Evolutionary conservation across 169 alveolate species (phyloP).

Genomic region (Besnoitia besnoiti): DNA sequence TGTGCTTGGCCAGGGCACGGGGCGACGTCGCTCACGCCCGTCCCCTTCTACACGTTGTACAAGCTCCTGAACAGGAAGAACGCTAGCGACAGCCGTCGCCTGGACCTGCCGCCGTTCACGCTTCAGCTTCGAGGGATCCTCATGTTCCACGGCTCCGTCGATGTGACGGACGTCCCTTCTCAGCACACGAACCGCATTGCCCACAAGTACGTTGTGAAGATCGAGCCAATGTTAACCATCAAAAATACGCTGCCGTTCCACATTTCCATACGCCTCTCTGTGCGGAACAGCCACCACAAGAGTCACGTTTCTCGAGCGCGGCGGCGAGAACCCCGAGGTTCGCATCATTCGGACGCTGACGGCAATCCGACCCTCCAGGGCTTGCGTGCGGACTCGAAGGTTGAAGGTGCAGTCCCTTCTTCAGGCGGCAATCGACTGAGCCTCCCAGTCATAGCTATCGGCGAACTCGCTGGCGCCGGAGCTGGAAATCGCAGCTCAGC

Average conservation of each 20-base stretch:
- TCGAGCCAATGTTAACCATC: conserved; percentile 77
- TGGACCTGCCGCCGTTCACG: conserved; percentile 76
- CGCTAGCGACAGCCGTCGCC: conserved; percentile 67
- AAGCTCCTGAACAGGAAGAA: conserved; percentile 48
- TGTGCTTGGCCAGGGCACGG: neutral
- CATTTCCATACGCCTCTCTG: conserved; percentile 72
- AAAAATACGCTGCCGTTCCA: conserved; percentile 77
- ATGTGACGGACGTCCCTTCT: conserved; percentile 76
- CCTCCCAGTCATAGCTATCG: neutral
- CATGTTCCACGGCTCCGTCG: conserved; percentile 74
- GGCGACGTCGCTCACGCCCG: conserved; percentile 42
- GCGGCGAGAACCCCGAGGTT: neutral
- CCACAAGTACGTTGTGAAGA: conserved; percentile 72
- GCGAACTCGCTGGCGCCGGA: neutral
- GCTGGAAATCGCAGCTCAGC: neutral
- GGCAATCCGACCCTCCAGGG: neutral
- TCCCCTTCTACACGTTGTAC: conserved; percentile 68
- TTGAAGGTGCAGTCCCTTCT: neutral
- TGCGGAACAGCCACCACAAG: conserved; percentile 55
- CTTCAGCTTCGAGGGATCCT: conserved; percentile 69
- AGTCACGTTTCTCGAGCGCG: neutral
- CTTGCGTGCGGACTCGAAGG: neutral
- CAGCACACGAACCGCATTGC: conserved; percentile 75
- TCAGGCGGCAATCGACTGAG: neutral
- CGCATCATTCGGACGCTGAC: neutral